Conservation (phyloP, 2,329 filamentous ascomycete species). For the Alternaria incomplexa region DNA sequence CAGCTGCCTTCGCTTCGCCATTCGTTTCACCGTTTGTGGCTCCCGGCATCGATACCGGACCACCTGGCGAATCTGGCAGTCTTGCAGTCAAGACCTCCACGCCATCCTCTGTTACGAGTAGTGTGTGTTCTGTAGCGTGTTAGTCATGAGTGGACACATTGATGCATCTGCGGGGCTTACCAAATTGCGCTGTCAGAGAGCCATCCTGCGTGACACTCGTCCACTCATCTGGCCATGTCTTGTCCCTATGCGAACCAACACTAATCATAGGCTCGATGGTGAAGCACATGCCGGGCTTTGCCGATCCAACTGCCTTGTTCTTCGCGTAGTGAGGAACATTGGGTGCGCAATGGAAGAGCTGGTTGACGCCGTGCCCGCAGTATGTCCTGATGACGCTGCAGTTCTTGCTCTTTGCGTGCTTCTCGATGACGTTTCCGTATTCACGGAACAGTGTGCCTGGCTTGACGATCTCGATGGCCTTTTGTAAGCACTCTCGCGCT, state of each 20-base stretch:
- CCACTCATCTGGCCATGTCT: slow-evolving; percentile 99
- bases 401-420: slow-evolving; percentile 81
- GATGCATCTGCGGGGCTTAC: slow-evolving; percentile 55
- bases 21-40: slow-evolving; percentile 24
- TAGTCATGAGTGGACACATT: slow-evolving; percentile 6
- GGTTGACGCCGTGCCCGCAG: slow-evolving; percentile 94
- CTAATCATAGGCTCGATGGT: slow-evolving; percentile 99
- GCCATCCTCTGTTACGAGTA: slow-evolving; percentile 82
- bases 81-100: slow-evolving; percentile 82
- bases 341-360: slow-evolving; percentile 88
- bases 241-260: slow-evolving; percentile 85
- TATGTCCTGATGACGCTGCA: slow-evolving; percentile 96
- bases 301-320: slow-evolving; percentile 94
- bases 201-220: slow-evolving; percentile 93
- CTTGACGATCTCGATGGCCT: slow-evolving; percentile 89
- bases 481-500: slow-evolving; percentile 85
- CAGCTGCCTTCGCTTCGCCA: slow-evolving; percentile 29
- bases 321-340: slow-evolving; percentile 98
- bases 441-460: slow-evolving; percentile 92
- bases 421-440: slow-evolving; percentile 93
- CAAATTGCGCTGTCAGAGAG: slow-evolving; percentile 89
- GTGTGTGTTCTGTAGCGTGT: slow-evolving; percentile 70
- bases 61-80: slow-evolving; percentile 74
- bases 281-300: slow-evolving; percentile 97
- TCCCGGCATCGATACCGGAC: slow-evolving; percentile 66